These are phyloP conservation scores for Citrus medica DNA, from an alignment of 345 rosid genomes.

Conservation along the genomic window DNA sequence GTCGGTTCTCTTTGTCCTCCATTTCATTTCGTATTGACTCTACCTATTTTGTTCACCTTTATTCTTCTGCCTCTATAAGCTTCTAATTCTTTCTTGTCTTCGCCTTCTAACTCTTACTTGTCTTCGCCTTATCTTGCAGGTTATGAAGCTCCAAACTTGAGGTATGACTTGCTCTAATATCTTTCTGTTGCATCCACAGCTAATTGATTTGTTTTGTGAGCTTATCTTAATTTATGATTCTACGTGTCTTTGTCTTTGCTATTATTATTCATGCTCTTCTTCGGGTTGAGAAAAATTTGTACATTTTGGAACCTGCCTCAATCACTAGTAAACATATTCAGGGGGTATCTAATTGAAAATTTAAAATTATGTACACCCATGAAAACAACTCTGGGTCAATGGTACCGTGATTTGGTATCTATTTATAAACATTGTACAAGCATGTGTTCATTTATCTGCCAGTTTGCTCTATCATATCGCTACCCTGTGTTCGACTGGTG, in stretches of 20 bases:
- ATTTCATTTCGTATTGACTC: background rate
- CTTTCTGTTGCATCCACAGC: too few relatives aligned
- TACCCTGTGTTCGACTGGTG: background rate
- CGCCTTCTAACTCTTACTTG: slow-evolving; percentile 2
- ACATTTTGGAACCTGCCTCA: background rate
- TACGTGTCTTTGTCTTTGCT: background rate
- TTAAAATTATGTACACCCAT: background rate
- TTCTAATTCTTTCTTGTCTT: background rate
- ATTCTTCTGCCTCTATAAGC: background rate
- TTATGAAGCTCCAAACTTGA: slow-evolving; percentile 78
- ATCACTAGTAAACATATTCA: background rate
- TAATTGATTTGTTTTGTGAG: background rate
- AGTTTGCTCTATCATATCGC: background rate
- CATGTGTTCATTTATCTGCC: too few relatives aligned
- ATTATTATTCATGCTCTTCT: too few relatives aligned
- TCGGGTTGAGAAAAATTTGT: background rate
- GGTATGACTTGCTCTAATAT: slow-evolving; percentile 32
- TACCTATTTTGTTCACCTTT: background rate
- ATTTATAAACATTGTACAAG: background rate
- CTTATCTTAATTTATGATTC: background rate
- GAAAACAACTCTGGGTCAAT: too few relatives aligned
- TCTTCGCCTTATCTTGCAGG: slow-evolving; percentile 41
- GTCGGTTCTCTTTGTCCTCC: background rate
- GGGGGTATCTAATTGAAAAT: background rate
- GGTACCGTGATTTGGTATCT: background rate